Percentiles rank a stretch among this genome's conserved stretches.
Evolutionary conservation across 345 rosid genomes (phyloP).

Genomic region (Eucalyptus regnans): DNA sequence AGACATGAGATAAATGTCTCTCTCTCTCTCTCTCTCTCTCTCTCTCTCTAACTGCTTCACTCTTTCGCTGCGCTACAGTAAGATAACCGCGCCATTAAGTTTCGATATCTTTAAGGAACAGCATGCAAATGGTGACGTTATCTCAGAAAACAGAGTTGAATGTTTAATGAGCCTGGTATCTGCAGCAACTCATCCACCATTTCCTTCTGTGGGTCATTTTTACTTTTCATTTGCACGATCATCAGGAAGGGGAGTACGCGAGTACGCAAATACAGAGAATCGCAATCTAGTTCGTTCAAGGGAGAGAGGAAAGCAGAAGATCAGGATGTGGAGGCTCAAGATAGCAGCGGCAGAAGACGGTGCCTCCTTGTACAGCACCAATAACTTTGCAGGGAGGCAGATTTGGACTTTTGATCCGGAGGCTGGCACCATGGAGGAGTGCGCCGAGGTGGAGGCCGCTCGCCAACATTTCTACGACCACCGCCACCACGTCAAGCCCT

Average conservation of each 20-base stretch:
- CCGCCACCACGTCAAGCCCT: background rate
- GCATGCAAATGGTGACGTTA: no score
- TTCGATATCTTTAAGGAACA: no score
- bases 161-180: no score
- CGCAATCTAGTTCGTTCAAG: background rate
- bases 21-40: no score
- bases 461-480: constrained; percentile 7
- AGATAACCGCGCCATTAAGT: no score
- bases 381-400: constrained; percentile 9
- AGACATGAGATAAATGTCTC: no score
- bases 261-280: background rate
- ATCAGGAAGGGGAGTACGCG: background rate
- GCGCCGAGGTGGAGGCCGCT: constrained; percentile 1
- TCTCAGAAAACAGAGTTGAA: no score
- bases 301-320: background rate
- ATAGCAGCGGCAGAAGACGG: background rate
- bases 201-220: no score
- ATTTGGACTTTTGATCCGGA: constrained; percentile 11
- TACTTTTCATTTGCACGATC: background rate
- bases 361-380: constrained; percentile 7
- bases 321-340: constrained; percentile 19
- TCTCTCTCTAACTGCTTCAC: no score
- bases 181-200: no score
- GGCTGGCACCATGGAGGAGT: background rate
- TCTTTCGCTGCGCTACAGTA: no score